These are phyloP conservation scores for Penicillium sp. DNA, from an alignment of 2,329 filamentous ascomycete genomes.

Conservation along the genomic window DNA sequence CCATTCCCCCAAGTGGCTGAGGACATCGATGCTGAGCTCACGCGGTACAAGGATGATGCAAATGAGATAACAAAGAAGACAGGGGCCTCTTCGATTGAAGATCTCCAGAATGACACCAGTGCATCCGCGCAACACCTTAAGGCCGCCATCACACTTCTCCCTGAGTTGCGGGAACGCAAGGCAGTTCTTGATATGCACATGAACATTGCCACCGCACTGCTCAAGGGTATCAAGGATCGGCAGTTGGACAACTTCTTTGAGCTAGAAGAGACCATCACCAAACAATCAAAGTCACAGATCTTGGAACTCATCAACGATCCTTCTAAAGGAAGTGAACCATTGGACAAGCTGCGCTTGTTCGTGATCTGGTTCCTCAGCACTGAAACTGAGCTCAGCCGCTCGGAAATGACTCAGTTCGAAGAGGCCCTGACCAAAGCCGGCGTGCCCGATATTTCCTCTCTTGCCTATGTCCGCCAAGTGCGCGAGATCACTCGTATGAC, in stretches of 20 bases:
- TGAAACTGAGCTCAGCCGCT: slow-evolving; percentile 78
- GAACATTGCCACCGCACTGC: slow-evolving; percentile 83
- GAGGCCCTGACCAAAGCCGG: slow-evolving; percentile 75
- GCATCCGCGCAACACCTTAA: slow-evolving; percentile 92
- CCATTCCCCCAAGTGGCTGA: slow-evolving; percentile 96
- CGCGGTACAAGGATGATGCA: slow-evolving; percentile 92
- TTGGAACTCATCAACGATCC: slow-evolving; percentile 79
- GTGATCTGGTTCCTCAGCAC: slow-evolving; percentile 97
- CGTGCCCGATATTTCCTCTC: slow-evolving; percentile 66
- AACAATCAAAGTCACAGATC: slow-evolving; percentile 85
- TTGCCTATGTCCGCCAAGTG: slow-evolving; percentile 86
- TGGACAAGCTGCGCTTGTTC: slow-evolving; percentile 89
- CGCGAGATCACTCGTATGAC: slow-evolving; percentile 97
- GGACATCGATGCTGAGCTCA: slow-evolving; percentile 90
- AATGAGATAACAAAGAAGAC: slow-evolving; percentile 94
- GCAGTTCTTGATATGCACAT: slow-evolving; percentile 97
- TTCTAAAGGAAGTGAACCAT: slow-evolving; percentile 76
- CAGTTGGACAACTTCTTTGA: slow-evolving; percentile 97
- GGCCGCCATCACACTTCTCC: slow-evolving; percentile 87
- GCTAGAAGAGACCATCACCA: slow-evolving; percentile 86
- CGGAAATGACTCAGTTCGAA: slow-evolving; percentile 82
- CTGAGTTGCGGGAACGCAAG: slow-evolving; percentile 89
- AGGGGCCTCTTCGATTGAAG: slow-evolving; percentile 86
- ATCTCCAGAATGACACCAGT: slow-evolving; percentile 83
- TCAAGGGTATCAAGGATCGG: slow-evolving; percentile 85